A percentile compares a stretch with the other conserved stretches of the same genome.
phyloP scores from a whole-genome alignment of 2,329 filamentous ascomycete species.

The Teratosphaeria pseudoeucalypti region DNA sequence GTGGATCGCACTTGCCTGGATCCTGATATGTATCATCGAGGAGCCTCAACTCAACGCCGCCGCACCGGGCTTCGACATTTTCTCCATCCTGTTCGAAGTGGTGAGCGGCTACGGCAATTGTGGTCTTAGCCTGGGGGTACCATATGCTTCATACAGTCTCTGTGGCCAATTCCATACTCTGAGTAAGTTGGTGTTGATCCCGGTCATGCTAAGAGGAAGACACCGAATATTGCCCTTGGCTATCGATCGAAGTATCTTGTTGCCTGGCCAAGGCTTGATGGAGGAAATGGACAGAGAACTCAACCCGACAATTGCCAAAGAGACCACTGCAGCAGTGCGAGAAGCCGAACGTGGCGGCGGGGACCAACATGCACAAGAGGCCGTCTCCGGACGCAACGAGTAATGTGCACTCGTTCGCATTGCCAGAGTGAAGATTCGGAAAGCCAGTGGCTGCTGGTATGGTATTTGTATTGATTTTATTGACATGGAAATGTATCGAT shows the following conservation, averaged over 20 bases:
- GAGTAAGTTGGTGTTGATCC: slow-evolving; percentile 50
- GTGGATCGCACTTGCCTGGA: slow-evolving; percentile 30
- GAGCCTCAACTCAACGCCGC: slow-evolving; percentile 2
- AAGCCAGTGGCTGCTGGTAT: not conserved
- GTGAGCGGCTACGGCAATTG: slow-evolving; percentile 25
- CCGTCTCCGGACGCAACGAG: not conserved
- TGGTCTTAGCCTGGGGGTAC: slow-evolving; percentile 22
- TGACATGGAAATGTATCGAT: not conserved
- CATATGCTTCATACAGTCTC: slow-evolving; percentile 29
- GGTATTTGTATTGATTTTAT: not conserved
- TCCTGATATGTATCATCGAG: slow-evolving; percentile 32
- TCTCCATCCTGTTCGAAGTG: slow-evolving; percentile 32
- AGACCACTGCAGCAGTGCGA: not conserved
- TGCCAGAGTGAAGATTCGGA: not conserved
- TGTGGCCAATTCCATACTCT: slow-evolving; percentile 65
- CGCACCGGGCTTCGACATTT: slow-evolving; percentile 22
- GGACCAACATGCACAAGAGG: not conserved
- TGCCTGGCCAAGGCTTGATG: slow-evolving; percentile 32
- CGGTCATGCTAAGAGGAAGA: slow-evolving; percentile 51
- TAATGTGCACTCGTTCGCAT: not conserved
- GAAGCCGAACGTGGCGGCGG: not conserved
- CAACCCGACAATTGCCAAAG: not conserved
- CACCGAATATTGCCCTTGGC: slow-evolving; percentile 53
- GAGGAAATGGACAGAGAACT: not conserved
- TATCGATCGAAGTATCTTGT: slow-evolving; percentile 54